These are phyloP conservation scores for Phytophthora citrophthora DNA, from an alignment of 352 stramenopile species.

Conservation along the genomic window DNA sequence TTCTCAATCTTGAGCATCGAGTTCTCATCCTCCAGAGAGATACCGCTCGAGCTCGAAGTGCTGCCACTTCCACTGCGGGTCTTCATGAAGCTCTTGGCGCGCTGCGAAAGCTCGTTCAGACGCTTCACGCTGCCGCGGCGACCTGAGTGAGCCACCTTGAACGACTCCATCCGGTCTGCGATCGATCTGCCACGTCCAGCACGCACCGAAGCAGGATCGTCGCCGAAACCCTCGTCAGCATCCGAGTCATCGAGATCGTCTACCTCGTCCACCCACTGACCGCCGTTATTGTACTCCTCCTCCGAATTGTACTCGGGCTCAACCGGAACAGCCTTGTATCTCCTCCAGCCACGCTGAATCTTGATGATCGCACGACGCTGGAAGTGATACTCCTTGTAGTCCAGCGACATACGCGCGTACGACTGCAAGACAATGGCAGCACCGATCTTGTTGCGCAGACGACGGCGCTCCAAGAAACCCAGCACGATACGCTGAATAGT, in stretches of 20 bases:
- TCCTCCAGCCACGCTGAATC: slow-evolving; percentile 76
- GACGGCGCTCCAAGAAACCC: slow-evolving; percentile 82
- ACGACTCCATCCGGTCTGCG: slow-evolving; percentile 70
- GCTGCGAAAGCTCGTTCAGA: slow-evolving; percentile 74
- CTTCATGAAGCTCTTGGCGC: slow-evolving; percentile 79
- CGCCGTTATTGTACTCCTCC: slow-evolving; percentile 47
- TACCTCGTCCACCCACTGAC: slow-evolving; percentile 57
- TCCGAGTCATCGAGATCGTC: slow-evolving; percentile 56
- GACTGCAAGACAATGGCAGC: slow-evolving; percentile 84
- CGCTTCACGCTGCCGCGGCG: slow-evolving; percentile 68
- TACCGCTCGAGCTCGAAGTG: slow-evolving; percentile 70
- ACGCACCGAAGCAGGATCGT: slow-evolving; percentile 43
- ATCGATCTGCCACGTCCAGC: slow-evolving; percentile 51
- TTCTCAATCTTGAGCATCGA: slow-evolving; percentile 90
- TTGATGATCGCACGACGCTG: slow-evolving; percentile 70
- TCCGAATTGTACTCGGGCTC: slow-evolving; percentile 42
- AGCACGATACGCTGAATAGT: slow-evolving; percentile 84
- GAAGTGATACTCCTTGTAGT: slow-evolving; percentile 74
- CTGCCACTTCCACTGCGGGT: slow-evolving; percentile 63
- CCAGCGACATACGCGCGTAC: slow-evolving; percentile 79
- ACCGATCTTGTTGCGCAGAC: slow-evolving; percentile 64
- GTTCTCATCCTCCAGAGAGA: slow-evolving; percentile 85
- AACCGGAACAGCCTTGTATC: slow-evolving; percentile 49
- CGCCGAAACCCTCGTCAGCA: slow-evolving; percentile 56
- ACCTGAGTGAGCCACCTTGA: slow-evolving; percentile 50